phyloP scores from a whole-genome alignment of 1,284 basidiomycete species.

The Trichosporon asahii region DNA sequence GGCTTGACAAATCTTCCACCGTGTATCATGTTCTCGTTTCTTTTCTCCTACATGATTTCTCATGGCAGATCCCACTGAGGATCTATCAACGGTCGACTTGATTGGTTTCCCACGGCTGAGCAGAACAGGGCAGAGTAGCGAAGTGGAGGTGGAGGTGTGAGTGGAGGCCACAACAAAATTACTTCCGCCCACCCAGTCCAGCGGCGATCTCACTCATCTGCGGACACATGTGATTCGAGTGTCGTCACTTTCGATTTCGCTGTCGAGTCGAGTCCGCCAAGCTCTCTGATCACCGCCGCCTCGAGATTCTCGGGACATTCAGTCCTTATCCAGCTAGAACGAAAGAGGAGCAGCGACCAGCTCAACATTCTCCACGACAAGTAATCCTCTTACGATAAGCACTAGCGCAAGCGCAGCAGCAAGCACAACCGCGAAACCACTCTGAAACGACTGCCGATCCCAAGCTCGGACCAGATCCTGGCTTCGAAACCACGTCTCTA shows the following conservation, averaged over 20 bases:
- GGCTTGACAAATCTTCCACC: neutral
- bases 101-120: too few species aligned
- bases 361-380: neutral
- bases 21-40: too few species aligned
- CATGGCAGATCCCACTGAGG: too few species aligned
- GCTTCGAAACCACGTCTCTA: neutral
- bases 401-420: neutral
- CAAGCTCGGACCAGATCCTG: neutral
- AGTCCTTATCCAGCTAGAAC: neutral
- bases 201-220: neutral
- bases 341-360: neutral
- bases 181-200: neutral
- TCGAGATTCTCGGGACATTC: too few species aligned
- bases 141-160: neutral
- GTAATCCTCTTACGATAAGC: neutral
- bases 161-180: neutral
- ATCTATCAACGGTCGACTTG: too few species aligned
- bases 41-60: too few species aligned
- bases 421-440: neutral
- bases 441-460: neutral
- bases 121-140: too few species aligned
- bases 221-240: neutral
- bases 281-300: neutral
- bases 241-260: slow-evolving; percentile 1
- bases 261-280: neutral